phyloP scores from a whole-genome alignment of 2,329 filamentous ascomycete species.

The Penicillium italicum region DNA sequence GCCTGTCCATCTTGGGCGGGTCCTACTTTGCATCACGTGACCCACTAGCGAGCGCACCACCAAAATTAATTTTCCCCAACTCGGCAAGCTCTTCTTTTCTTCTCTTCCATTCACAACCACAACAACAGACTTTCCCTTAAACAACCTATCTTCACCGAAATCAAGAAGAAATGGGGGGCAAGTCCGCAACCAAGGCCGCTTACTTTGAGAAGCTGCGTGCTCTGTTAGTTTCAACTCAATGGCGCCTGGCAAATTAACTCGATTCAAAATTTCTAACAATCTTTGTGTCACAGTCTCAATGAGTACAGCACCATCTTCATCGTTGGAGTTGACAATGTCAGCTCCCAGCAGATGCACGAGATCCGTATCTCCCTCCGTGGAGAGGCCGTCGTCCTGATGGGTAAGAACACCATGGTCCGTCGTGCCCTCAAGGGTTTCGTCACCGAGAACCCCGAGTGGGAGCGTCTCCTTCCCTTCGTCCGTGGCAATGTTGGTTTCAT shows the following conservation, averaged over 20 bases:
- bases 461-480: slow-evolving; percentile 93
- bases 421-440: slow-evolving; percentile 97
- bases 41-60: slow-evolving; percentile 39
- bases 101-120: slow-evolving; percentile 23
- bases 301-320: slow-evolving; percentile 98
- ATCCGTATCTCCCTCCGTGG: slow-evolving; percentile 89
- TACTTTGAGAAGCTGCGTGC: slow-evolving; percentile 88
- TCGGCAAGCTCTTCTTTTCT: slow-evolving; percentile 14
- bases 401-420: slow-evolving; percentile 99
- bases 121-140: slow-evolving; percentile 70
- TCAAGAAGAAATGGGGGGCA: slow-evolving; percentile 99
- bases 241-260: slow-evolving; percentile 52
- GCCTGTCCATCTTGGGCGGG: slow-evolving; percentile 5
- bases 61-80: slow-evolving; percentile 31
- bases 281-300: slow-evolving; percentile 59
- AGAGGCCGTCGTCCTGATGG: slow-evolving; percentile 95
- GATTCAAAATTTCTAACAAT: neutral
- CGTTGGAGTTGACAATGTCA: slow-evolving; percentile 98
- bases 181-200: slow-evolving; percentile 83
- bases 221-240: slow-evolving; percentile 54
- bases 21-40: slow-evolving; percentile 29
- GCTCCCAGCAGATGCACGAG: slow-evolving; percentile 99
- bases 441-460: slow-evolving; percentile 87
- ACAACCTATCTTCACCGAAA: slow-evolving; percentile 86
- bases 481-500: slow-evolving; percentile 99